Evolutionary conservation across 129 eudicot genomes (phyloP), one percentile per base, ranked within the genome.

Genomic region (Tagetes patula): DNA sequence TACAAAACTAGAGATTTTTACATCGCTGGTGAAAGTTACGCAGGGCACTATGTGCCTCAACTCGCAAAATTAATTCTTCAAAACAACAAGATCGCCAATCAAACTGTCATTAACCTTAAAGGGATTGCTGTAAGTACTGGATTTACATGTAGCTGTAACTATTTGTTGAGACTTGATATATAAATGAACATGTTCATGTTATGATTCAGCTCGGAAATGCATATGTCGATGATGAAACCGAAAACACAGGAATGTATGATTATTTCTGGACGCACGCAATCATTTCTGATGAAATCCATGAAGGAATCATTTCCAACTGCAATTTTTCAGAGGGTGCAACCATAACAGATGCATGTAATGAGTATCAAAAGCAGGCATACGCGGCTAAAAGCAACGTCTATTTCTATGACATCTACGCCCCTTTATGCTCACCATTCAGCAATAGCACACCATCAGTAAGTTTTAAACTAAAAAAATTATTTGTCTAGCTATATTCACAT

Each of bases 41-140:
- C 89, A 60, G 88, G 88, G 27, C 91, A 84, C 64, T 87, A 87
- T 0, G 78, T 84, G 49, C 92, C 92, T 76, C 89, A 87, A 63
- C 82, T 89, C 6, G 96, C 96, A 27, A 81, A 84, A 8, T 46
- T 86, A 40, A 86, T 86, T 73, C 84, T 84, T 10, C 64, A 80
- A 3, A 86, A 89, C 69, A 84, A 84, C 80, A 78, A 89, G 69
- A 71, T 89, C 70, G 82, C 87, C 41, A 89, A 86, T 81, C 89
- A 84, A 67, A 83, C 90, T 31, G 77, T 88, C 73, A 85, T 88
- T 46, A 85, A 85, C 69, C 78, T 88, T 31, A 76, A 85, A 74
- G 96, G 96, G 69, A 81, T 89, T 30, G 91, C 96, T 43, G 96
- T 89, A 71, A 84, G 89, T 80, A 62, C 38, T 61, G 1, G 3